These are phyloP conservation scores for Neckera pumila DNA, from an alignment of 225 moss, liverwort and hornwort species.

Conservation along the genomic window DNA sequence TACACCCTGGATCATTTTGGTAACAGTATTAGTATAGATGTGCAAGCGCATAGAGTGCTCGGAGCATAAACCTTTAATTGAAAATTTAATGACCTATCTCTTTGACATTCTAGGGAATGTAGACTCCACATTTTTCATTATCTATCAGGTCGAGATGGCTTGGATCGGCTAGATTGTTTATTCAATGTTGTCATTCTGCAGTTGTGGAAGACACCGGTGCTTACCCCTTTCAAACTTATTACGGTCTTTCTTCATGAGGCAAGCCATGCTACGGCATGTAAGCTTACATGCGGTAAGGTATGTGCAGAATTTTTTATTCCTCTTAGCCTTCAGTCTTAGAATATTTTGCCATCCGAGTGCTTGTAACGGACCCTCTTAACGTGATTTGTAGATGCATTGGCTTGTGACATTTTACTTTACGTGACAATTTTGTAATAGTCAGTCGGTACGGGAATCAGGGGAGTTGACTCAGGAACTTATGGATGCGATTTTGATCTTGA, in stretches of 20 bases:
- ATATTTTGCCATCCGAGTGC: not conserved
- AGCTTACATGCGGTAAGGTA: slow-evolving; percentile 88
- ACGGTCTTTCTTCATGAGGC: slow-evolving; percentile 97
- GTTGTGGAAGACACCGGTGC: slow-evolving; percentile 90
- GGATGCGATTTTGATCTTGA: not conserved
- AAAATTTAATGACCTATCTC: not conserved
- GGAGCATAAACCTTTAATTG: not conserved
- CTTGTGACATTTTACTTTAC: not conserved
- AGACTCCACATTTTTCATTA: not conserved
- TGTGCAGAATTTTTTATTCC: not conserved
- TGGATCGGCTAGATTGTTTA: not conserved
- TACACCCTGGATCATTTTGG: not conserved
- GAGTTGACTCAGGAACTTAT: not conserved
- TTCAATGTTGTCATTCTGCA: slow-evolving; percentile 16
- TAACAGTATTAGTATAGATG: not conserved
- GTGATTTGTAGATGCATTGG: not conserved
- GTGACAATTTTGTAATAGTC: not conserved
- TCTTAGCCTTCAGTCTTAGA: not conserved
- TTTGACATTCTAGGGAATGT: not conserved
- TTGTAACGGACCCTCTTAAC: not conserved
- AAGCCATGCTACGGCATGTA: slow-evolving; percentile 94
- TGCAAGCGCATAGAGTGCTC: not conserved
- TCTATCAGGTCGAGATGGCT: not conserved
- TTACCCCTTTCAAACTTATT: slow-evolving; percentile 88
- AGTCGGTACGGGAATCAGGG: not conserved